Percentiles rank a stretch among this genome's conserved stretches.
These are phyloP conservation scores for Diplodia sapinea DNA, from an alignment of 2,329 filamentous ascomycete genomes.

Conservation along the genomic window DNA sequence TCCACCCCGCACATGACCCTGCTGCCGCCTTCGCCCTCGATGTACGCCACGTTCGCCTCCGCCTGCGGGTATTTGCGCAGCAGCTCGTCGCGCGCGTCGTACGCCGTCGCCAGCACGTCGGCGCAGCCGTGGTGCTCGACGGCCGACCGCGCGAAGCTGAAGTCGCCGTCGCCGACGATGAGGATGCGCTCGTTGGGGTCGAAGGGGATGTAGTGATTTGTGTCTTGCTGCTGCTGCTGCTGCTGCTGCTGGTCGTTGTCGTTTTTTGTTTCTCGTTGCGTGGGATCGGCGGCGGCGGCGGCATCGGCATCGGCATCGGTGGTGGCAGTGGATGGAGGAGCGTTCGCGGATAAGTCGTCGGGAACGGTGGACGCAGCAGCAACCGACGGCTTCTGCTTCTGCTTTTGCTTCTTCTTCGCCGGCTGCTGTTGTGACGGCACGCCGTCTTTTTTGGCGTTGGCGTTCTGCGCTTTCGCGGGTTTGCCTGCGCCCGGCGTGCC, in stretches of 20 bases:
- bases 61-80: slow-evolving; percentile 76
- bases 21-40: slow-evolving; percentile 51
- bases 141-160: slow-evolving; percentile 75
- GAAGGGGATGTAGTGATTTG: slow-evolving; percentile 67
- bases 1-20: slow-evolving; percentile 40
- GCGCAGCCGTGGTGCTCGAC: slow-evolving; percentile 69
- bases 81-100: slow-evolving; percentile 66
- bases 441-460: neutral
- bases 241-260: slow-evolving; percentile 23
- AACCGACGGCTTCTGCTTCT: neutral
- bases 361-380: neutral
- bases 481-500: slow-evolving; percentile 8
- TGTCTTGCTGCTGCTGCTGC: slow-evolving; percentile 33
- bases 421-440: slow-evolving; percentile 1
- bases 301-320: neutral
- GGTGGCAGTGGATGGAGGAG: too few species aligned
- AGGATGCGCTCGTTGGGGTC: slow-evolving; percentile 70
- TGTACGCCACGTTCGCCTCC: slow-evolving; percentile 61
- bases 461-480: slow-evolving; percentile 1
- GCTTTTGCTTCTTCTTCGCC: slow-evolving; percentile 6
- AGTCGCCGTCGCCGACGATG: slow-evolving; percentile 79
- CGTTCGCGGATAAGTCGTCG: neutral
- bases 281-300: slow-evolving; percentile 30
- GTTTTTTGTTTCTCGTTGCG: neutral
- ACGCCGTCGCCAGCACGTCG: slow-evolving; percentile 71